phyloP scores from a whole-genome alignment of 345 rosid genomes.

The Eucalyptus albens region DNA sequence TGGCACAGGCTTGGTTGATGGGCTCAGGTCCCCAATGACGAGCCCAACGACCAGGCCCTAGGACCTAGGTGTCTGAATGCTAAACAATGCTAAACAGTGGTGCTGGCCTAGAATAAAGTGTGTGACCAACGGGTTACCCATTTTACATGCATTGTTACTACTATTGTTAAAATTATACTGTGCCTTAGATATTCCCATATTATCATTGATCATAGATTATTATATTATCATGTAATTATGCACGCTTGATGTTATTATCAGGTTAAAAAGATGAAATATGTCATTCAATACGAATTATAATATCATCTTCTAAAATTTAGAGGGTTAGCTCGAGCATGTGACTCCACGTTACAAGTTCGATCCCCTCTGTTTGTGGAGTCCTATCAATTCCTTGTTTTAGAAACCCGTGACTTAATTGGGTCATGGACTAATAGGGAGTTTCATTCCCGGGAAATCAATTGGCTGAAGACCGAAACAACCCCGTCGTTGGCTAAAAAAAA shows the following conservation, averaged over 20 bases:
- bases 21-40: neutral
- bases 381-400: neutral
- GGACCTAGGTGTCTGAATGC: neutral
- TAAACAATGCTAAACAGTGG: neutral
- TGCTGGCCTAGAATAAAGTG: neutral
- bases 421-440: neutral
- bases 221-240: neutral
- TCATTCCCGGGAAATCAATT: neutral
- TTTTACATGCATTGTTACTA: neutral
- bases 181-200: neutral
- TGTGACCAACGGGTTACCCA: neutral
- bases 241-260: neutral
- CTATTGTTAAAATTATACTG: neutral
- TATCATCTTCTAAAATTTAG: neutral
- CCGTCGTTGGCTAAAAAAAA: no score
- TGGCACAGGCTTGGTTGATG: neutral
- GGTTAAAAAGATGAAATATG: neutral
- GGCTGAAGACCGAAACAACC: neutral
- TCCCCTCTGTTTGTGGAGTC: neutral
- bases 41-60: neutral
- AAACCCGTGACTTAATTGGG: neutral
- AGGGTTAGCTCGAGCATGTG: neutral
- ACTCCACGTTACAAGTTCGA: neutral
- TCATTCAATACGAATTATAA: neutral
- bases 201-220: neutral